Evolutionary conservation across 2,329 filamentous ascomycete genomes (phyloP), one percentile per base, ranked within the genome.

Genomic region (Dothistroma septosporum): DNA sequence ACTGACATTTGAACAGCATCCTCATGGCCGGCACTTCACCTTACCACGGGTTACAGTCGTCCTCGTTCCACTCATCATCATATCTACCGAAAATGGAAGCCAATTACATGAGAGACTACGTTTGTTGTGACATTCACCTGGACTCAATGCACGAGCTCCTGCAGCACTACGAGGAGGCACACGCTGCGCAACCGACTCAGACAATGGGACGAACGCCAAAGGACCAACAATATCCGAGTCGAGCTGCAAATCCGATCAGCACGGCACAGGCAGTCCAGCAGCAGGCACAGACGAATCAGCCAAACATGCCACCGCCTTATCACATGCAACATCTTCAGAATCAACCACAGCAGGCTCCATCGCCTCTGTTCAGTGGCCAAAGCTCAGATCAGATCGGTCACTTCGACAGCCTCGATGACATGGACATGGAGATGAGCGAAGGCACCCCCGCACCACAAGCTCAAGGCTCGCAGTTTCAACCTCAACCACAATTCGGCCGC

Each of bases 341-440:
- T n/a, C 47, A 46, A 22, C 60, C 58, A n/a, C 57, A 50, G 31
- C 58, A 59, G n/a, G 58, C 64, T 28, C 53, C 65, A 19, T 73
- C 70, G 19, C 71, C 71, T 47, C 64, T 73, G 3, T 73, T 73
- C 65, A 69, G 69, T 48, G 71, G 68, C 2, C 70, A 72, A 47
- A 68, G 65, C 55, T 58, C 65, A 48, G 71, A 73, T 55, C 70
- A 72, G 49, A 69, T 71, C 41, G 68, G 70, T 49, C 66, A 65
- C 2, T 73, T 73, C 49, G 74, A 81, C 61, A 79, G 96, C 62
- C 86, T 96, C 80, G 92, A 96, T 71, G 86, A 90, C 19, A 97
- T 97, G 93, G 93, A 97, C 71, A 97, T 97, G 92, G 93, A 97
- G 70, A 90, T 97, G 88, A 93, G 97, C 71, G 92, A 96, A 69